These are phyloP conservation scores for Coelastrella sp. DNA, from an alignment of 139 green algal genomes.

Conservation along the genomic window DNA sequence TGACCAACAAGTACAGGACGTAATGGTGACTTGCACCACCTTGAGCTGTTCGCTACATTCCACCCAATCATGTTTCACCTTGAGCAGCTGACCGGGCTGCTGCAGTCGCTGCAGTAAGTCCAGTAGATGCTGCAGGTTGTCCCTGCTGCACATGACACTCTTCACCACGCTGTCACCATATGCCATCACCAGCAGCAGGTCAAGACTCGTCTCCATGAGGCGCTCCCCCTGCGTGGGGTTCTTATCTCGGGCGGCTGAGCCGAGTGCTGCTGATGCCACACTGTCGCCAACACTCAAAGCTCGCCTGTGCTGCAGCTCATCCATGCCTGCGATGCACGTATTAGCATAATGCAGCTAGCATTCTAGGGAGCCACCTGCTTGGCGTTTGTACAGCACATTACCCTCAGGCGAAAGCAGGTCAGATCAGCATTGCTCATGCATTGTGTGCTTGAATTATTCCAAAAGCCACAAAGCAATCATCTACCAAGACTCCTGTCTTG, in stretches of 20 bases:
- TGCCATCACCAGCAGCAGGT: constrained; percentile 80
- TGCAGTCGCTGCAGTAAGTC: constrained; percentile 59
- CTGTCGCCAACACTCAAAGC: background rate
- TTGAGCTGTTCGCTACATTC: too few species aligned
- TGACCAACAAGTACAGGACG: too few species aligned
- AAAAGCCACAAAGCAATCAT: background rate
- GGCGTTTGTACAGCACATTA: background rate
- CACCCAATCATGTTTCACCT: constrained; percentile 40
- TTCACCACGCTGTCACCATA: constrained; percentile 81
- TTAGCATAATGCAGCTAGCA: background rate
- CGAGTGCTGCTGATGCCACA: constrained; percentile 22
- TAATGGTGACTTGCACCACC: too few species aligned
- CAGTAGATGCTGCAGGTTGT: constrained; percentile 70
- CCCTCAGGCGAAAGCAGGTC: too few species aligned
- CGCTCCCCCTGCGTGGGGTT: background rate
- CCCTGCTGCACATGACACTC: constrained; percentile 62
- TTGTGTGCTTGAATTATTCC: background rate
- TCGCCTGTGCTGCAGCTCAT: constrained; percentile 32
- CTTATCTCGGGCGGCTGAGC: constrained; percentile 19
- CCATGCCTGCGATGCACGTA: constrained; percentile 4
- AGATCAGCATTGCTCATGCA: background rate
- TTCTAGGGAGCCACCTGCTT: background rate
- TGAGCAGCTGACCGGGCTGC: constrained; percentile 52
- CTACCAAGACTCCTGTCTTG: too few species aligned
- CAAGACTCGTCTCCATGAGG: constrained; percentile 57